phyloP scores from a whole-genome alignment of 2,329 filamentous ascomycete species.

The Xylariales sp. region DNA sequence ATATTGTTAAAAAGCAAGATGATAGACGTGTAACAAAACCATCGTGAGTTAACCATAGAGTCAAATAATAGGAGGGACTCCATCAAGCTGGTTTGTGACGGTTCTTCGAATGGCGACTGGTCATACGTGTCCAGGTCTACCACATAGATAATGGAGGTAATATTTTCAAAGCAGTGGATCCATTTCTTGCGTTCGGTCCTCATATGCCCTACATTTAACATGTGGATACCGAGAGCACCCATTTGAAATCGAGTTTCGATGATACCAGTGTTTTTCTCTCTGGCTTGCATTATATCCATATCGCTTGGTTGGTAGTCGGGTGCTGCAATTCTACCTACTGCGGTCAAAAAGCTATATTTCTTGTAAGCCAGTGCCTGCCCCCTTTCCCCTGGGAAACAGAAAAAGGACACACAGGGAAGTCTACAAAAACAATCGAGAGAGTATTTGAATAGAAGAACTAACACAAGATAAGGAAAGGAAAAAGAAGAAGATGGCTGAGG shows the following conservation, averaged over 20 bases:
- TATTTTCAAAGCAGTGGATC: conserved; percentile 99
- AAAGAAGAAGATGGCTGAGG: too few relatives aligned
- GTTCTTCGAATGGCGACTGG: conserved; percentile 91
- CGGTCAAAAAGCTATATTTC: conserved; percentile 91
- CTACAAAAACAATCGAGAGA: too few relatives aligned
- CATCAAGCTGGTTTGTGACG: conserved; percentile 93
- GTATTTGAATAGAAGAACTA: too few relatives aligned
- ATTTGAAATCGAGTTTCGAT: conserved; percentile 96
- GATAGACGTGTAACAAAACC: conserved; percentile 88
- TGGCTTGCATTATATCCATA: conserved; percentile 89
- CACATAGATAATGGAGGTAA: conserved; percentile 93
- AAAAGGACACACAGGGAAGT: too few relatives aligned
- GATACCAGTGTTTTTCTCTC: conserved; percentile 97
- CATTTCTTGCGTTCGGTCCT: conserved; percentile 97
- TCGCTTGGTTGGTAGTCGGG: conserved; percentile 94
- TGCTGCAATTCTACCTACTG: conserved; percentile 83
- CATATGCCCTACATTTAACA: conserved; percentile 97
- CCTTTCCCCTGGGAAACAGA: too few relatives aligned
- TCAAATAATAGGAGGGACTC: conserved; percentile 83
- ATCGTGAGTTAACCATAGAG: conserved; percentile 82
- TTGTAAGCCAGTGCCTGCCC: too few relatives aligned
- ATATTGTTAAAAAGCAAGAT: conserved; percentile 88
- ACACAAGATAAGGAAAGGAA: too few relatives aligned
- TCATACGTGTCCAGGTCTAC: conserved; percentile 98
- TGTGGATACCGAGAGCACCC: conserved; percentile 88